Evolutionary conservation across 352 stramenopile species (phyloP), one percentile per base, ranked within the genome.

Genomic region (Globisporangium ultimum): DNA sequence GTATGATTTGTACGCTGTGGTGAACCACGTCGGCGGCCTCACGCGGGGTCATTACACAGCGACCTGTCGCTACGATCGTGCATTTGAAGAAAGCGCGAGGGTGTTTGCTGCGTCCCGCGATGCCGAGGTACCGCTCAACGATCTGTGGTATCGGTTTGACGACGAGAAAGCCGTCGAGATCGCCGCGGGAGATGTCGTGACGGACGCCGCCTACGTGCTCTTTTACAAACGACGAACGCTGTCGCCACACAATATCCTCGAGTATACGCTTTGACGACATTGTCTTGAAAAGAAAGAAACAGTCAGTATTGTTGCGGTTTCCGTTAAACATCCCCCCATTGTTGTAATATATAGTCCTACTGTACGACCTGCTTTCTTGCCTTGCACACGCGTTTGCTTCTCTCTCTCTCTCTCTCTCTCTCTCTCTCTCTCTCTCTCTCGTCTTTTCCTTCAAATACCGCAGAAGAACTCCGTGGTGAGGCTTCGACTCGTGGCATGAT

Each of bases 1-100:
- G 21, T 99, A 98, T 61, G 96, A 99, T 66, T 72, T 99, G 24
- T 99, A 98, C 63, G 95, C 89, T 18, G 96, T 99, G 9, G 92
- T 97, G n/a, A 98, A 99, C 76, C 97, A 99, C 61, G 91, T 98
- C 54, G 97, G 97, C 28, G 91, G 89, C 0, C 77, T 99, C 10
- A 94, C 93, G 2, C 87, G 88, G 42, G 97, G 97, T 6, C 97
- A 99, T 64, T 99, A 99, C 76, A 94, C 85, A 15, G 83, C 85
- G 3, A 90, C 78, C 58, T 91, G 82, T 40, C 74, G 81, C 6
- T 93, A 93, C 49, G 85, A 95, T 61, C 50, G 56, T 14, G 73
- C 88, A 40, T 88, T 87, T 47, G 71, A 74, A 15, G 78, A 91
- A 42, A 88, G 71, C 63, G 72, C 77, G 6, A 42, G 56, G 9